Base-by-base conservation (phyloP, 805 yeast genomes). In the Hanseniaspora taiwanica region DNA sequence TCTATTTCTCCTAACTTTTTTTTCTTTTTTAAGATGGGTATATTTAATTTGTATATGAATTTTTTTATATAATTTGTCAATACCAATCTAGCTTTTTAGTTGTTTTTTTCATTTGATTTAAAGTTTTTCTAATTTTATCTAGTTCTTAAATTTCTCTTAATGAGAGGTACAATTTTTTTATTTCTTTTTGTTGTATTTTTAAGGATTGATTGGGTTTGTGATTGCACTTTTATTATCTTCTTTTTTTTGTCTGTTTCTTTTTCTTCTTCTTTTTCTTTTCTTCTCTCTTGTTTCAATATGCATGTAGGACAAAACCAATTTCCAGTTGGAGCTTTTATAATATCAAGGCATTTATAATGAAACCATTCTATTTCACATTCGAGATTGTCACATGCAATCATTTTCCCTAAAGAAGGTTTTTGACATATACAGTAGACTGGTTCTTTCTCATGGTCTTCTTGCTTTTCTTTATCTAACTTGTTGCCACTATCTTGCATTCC, bases 301-400 rank as follows among this genome's bases (percentile, higher is more conserved):
- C 43, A 40, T 20, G 25, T 38, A 13, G 25, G 21, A 62, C 91
- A 81, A 50, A 68, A 76, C 93, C 93, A 81, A 42, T 74, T 76
- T 47, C 67, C 69, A 3, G 50, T 51, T 6, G 87, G 86, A 2
- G 81, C 77, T 16, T 67, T 62, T 4, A 68, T 65, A 20, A 81
- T 60, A 0, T 83, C 84, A 29, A 81, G 79, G 61, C 93, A 82
- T 32, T 70, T 67, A 65, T 81, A 80, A 59, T 82, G 93, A 54
- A 78, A 82, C 93, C 91, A 81, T 52, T 78, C 85, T 27, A 60
- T 67, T 44, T 72, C 64, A 60, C 96, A 87, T 27, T 72, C 68
- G 2, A 68, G 68, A 49, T 83, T 75, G 55, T 87, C 96, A 59
- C 97, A 89, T 0, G 89, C 95, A 46, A 89, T 71, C 97, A 89